Percentiles rank a stretch among this genome's conserved stretches.
Conservation (phyloP, 805 yeast species). For the Yamadazyma paraphyllophila region DNA sequence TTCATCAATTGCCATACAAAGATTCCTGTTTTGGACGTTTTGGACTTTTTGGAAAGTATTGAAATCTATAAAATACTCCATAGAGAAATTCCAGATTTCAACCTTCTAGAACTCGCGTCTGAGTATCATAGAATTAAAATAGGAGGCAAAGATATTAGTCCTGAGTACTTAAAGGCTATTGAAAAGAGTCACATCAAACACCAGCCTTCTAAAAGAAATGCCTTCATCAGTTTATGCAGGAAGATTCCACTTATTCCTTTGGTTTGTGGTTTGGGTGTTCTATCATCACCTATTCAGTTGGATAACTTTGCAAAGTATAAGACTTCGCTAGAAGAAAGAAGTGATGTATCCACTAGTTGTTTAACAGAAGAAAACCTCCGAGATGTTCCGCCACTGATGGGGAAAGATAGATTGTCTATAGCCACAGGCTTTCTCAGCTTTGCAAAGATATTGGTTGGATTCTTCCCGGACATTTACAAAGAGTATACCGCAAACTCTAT, state of each 20-base stretch:
- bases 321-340: conserved; percentile 28
- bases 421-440: conserved; percentile 23
- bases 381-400: conserved; percentile 13
- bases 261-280: conserved; percentile 32
- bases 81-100: conserved; percentile 17
- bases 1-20: conserved; percentile 33
- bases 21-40: conserved; percentile 30
- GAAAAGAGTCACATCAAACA: conserved; percentile 17
- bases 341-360: conserved; percentile 19
- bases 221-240: conserved; percentile 20
- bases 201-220: conserved; percentile 16
- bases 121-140: conserved; percentile 7
- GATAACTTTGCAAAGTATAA: conserved; percentile 30
- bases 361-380: conserved; percentile 12
- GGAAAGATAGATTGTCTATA: conserved; percentile 20
- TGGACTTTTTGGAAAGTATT: conserved; percentile 28
- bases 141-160: conserved; percentile 1
- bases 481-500: conserved; percentile 7
- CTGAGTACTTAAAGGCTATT: conserved; percentile 15
- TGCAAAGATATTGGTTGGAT: conserved; percentile 18
- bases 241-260: conserved; percentile 25
- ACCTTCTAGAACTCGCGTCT: conserved; percentile 16
- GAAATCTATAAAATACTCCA: conserved; percentile 24
- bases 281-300: conserved; percentile 30
- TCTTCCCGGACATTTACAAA: conserved; percentile 20